These are phyloP conservation scores for Dorcoceras hygrometricum DNA, from an alignment of 257 asterid genomes.

Conservation along the genomic window DNA sequence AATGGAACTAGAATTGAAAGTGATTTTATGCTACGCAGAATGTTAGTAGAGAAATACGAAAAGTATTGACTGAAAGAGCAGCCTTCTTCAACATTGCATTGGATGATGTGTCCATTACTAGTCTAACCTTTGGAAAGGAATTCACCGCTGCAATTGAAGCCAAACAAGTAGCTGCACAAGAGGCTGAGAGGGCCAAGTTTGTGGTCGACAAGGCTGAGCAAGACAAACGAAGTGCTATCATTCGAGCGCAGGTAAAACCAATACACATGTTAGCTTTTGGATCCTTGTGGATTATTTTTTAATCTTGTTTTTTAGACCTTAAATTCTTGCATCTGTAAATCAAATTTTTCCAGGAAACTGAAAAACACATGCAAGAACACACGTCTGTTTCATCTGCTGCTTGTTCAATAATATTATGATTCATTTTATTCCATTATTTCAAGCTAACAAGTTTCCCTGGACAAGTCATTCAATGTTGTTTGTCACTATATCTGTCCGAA, in stretches of 20 bases:
- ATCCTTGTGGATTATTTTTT: not conserved
- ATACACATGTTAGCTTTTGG: not conserved
- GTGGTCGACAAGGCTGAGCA: slow-evolving; percentile 37
- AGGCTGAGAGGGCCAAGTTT: slow-evolving; percentile 39
- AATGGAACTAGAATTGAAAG: not conserved
- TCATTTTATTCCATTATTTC: not conserved
- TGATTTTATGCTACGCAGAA: slow-evolving; percentile 8
- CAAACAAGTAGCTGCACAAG: slow-evolving; percentile 38
- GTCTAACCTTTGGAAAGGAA: slow-evolving; percentile 29
- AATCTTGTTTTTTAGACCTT: not conserved
- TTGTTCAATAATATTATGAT: not conserved
- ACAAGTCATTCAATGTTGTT: not conserved
- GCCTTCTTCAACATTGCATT: slow-evolving; percentile 28
- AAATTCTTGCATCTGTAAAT: not conserved
- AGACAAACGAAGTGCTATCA: slow-evolving; percentile 29
- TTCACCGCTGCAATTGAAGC: slow-evolving; percentile 38
- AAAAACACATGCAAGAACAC: not conserved
- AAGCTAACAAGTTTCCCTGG: not conserved
- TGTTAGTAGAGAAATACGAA: slow-evolving; percentile 29
- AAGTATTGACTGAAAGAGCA: slow-evolving; percentile 30
- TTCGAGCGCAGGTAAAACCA: slow-evolving; percentile 25
- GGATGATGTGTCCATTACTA: slow-evolving; percentile 35
- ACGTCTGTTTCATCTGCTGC: not conserved
- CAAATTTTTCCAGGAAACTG: not conserved
- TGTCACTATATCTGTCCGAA: not conserved